Percentiles rank a stretch among this genome's conserved stretches.
phyloP scores from a whole-genome alignment of 2,329 filamentous ascomycete species.

The Fusarium tricinctum region DNA sequence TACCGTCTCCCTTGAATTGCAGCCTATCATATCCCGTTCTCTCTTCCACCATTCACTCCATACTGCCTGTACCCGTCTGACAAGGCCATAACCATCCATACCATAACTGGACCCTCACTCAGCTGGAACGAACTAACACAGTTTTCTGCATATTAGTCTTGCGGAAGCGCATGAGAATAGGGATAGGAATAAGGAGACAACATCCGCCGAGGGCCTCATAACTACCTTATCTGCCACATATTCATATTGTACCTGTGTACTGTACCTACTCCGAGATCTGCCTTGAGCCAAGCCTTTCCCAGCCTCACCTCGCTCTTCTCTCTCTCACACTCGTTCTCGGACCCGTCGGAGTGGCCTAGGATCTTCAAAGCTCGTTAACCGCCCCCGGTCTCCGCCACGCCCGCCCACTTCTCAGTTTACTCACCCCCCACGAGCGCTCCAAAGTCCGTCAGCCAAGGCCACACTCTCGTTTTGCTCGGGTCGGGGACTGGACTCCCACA shows the following conservation, averaged over 20 bases:
- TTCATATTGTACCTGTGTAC: slow-evolving; percentile 2
- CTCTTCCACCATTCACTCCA: slow-evolving; percentile 17
- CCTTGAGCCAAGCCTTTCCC: slow-evolving; percentile 25
- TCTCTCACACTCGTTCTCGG: slow-evolving; percentile 33
- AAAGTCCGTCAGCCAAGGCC: slow-evolving; percentile 40
- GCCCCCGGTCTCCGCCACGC: slow-evolving; percentile 39
- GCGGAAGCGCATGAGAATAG: slow-evolving; percentile 18
- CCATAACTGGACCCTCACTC: slow-evolving; percentile 30
- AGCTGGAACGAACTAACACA: slow-evolving; percentile 32
- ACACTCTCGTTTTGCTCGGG: slow-evolving; percentile 42
- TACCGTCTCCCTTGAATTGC: slow-evolving; percentile 14
- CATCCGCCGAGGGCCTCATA: slow-evolving; percentile 37
- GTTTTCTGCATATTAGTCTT: slow-evolving; percentile 28
- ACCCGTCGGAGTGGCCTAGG: slow-evolving; percentile 40
- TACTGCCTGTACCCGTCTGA: slow-evolving; percentile 30
- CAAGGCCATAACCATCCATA: slow-evolving; percentile 17
- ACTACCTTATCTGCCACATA: not conserved
- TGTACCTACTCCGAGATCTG: slow-evolving; percentile 10
- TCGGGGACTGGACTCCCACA: slow-evolving; percentile 41
- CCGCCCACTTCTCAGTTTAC: slow-evolving; percentile 31
- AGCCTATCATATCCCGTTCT: slow-evolving; percentile 16
- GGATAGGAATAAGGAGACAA: slow-evolving; percentile 22
- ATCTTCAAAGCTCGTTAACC: slow-evolving; percentile 18
- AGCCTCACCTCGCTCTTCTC: slow-evolving; percentile 34
- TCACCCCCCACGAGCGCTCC: slow-evolving; percentile 39